These are phyloP conservation scores for Taphrina sp. DNA, from an alignment of 1,139 yeast genomes.

Conservation along the genomic window DNA sequence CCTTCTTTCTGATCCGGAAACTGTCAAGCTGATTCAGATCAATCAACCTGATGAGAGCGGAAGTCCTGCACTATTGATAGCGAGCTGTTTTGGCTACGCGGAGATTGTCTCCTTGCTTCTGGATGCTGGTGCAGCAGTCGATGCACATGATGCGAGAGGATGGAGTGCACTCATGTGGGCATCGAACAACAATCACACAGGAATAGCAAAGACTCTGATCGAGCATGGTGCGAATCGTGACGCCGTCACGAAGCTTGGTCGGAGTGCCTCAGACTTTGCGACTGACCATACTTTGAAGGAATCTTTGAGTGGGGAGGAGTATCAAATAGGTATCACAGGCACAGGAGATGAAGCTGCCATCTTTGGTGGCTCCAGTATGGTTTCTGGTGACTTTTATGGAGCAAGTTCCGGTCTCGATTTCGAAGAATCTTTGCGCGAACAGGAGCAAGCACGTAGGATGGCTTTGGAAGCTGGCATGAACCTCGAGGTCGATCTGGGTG, in stretches of 20 bases:
- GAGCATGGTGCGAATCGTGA: conserved; percentile 45
- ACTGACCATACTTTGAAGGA: conserved; percentile 38
- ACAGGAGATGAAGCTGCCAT: neutral
- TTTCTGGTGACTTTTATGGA: conserved; percentile 42
- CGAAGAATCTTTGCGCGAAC: conserved; percentile 40
- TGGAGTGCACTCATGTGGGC: conserved; percentile 55
- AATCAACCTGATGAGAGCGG: conserved; percentile 47
- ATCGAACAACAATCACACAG: conserved; percentile 46
- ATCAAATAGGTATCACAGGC: conserved; percentile 30
- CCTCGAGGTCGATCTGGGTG: conserved; percentile 43
- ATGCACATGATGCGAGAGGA: conserved; percentile 45
- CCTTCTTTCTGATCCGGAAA: conserved; percentile 6
- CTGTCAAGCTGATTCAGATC: conserved; percentile 33
- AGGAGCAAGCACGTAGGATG: conserved; percentile 39
- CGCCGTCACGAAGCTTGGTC: conserved; percentile 44
- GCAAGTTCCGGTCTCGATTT: conserved; percentile 39
- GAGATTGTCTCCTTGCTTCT: conserved; percentile 46
- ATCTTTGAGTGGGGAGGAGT: conserved; percentile 34
- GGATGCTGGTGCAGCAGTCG: conserved; percentile 46
- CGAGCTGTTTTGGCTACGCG: conserved; percentile 49
- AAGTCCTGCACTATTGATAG: conserved; percentile 46
- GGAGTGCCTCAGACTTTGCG: conserved; percentile 46
- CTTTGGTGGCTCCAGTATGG: conserved; percentile 36
- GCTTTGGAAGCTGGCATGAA: conserved; percentile 43
- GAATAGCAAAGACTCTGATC: conserved; percentile 44